A percentile compares a stretch with the other conserved stretches of the same genome.
Evolutionary conservation across 768 basidiomycete genomes (phyloP).

Genomic region (Lentinula aciculospora): DNA sequence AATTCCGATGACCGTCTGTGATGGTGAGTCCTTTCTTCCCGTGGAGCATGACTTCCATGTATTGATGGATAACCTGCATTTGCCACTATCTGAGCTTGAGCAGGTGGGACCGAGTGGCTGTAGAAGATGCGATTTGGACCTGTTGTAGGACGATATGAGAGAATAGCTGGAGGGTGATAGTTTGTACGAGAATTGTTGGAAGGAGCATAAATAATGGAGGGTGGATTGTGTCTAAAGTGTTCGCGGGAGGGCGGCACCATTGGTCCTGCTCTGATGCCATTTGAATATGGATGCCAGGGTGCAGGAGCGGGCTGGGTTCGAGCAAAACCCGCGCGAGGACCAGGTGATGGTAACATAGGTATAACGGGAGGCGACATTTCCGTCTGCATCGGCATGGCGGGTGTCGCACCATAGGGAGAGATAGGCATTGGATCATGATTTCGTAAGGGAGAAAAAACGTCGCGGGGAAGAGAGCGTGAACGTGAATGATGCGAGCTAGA

Average conservation of each 20-base stretch:
- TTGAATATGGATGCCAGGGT: slow-evolving; percentile 23
- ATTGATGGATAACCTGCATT: slow-evolving; percentile 30
- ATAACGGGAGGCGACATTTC: slow-evolving; percentile 13
- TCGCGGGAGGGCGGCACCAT: slow-evolving; percentile 27
- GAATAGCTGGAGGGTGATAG: slow-evolving; percentile 57
- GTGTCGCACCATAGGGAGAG: slow-evolving; percentile 12
- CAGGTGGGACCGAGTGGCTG: slow-evolving; percentile 51
- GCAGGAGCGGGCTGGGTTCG: slow-evolving; percentile 33
- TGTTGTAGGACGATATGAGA: slow-evolving; percentile 46
- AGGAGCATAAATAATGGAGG: slow-evolving; percentile 60
- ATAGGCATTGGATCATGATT: slow-evolving; percentile 16
- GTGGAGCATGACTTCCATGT: slow-evolving; percentile 29
- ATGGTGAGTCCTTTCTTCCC: slow-evolving; percentile 11
- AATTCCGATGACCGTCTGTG: slow-evolving; percentile 15
- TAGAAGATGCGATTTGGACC: slow-evolving; percentile 60
- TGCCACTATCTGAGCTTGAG: slow-evolving; percentile 36
- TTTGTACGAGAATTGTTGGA: slow-evolving; percentile 40
- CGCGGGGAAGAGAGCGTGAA: slow-evolving; percentile 42
- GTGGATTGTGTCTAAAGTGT: slow-evolving; percentile 33
- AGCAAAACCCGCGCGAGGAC: slow-evolving; percentile 29
- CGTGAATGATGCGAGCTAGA: slow-evolving; percentile 30
- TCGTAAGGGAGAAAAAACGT: slow-evolving; percentile 24
- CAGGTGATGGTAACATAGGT: slow-evolving; percentile 11
- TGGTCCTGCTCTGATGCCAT: slow-evolving; percentile 17
- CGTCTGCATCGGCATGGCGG: slow-evolving; percentile 21